A percentile compares a stretch with the other conserved stretches of the same genome.
These are phyloP conservation scores for Vaucheria bursata DNA, from an alignment of 352 stramenopile species.

Conservation along the genomic window DNA sequence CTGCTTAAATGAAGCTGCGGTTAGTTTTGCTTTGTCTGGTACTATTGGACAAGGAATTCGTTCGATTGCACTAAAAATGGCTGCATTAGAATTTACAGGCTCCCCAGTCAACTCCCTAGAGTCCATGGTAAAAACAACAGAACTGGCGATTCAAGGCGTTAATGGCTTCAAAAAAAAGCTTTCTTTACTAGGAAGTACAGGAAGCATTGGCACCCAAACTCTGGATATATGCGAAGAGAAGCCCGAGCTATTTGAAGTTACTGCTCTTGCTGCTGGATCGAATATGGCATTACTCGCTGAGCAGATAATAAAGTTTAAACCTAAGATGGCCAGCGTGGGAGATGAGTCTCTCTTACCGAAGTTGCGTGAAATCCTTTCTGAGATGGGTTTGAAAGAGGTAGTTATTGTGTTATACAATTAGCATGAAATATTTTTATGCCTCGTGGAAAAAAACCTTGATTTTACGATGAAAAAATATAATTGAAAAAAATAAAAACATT, in stretches of 20 bases:
- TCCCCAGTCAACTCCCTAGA: constrained; percentile 44
- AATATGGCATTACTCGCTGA: constrained; percentile 65
- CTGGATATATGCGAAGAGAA: constrained; percentile 70
- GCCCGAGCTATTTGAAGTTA: constrained; percentile 65
- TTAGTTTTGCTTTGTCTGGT: no score
- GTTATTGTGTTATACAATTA: no score
- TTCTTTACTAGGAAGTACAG: constrained; percentile 51
- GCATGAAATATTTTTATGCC: no score
- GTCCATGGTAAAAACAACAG: constrained; percentile 32
- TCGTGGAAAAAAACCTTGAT: no score
- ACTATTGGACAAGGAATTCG: no score
- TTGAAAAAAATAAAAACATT: no score
- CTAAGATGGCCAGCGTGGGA: constrained; percentile 46
- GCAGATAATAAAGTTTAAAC: constrained; percentile 65
- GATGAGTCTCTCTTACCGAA: constrained; percentile 24
- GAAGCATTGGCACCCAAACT: constrained; percentile 70
- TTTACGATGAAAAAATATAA: no score
- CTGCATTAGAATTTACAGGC: constrained; percentile 23
- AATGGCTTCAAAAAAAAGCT: constrained; percentile 44
- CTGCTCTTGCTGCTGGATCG: constrained; percentile 61
- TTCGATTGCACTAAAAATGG: constrained; percentile 2
- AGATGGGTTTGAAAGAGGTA: constrained; percentile 43
- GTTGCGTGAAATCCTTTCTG: constrained; percentile 53
- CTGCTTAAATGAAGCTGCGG: no score
- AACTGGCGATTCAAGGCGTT: constrained; percentile 20